These are phyloP conservation scores for Liquidambar formosana DNA, from an alignment of 164 flowering plant species.

Conservation along the genomic window DNA sequence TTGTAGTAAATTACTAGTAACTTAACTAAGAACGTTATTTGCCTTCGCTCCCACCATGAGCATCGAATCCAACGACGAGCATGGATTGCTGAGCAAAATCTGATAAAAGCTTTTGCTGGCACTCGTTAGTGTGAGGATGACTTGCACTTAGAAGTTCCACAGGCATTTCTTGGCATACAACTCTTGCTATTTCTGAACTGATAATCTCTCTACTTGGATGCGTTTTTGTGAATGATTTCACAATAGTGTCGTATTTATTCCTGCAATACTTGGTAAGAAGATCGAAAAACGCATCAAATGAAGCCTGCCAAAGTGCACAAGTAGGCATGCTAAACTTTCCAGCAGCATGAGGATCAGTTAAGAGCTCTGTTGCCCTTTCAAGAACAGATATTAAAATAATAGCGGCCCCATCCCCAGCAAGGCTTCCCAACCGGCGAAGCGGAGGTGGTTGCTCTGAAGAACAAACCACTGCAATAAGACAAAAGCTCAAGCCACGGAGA, in stretches of 20 bases:
- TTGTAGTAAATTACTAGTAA: too few relatives aligned
- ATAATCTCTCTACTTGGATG: constrained; percentile 33
- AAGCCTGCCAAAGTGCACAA: constrained; percentile 82
- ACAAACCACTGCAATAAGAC: constrained; percentile 92
- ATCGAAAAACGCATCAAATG: constrained; percentile 84
- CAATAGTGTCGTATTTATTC: constrained; percentile 70
- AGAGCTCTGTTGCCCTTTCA: constrained; percentile 78
- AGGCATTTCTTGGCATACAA: constrained; percentile 82
- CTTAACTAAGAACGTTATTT: too few relatives aligned
- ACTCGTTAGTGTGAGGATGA: constrained; percentile 86
- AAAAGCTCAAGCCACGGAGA: constrained; percentile 78
- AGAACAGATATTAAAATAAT: constrained; percentile 68
- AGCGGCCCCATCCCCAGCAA: constrained; percentile 89
- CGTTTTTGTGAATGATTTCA: constrained; percentile 55
- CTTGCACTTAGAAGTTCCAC: constrained; percentile 83
- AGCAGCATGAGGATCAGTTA: constrained; percentile 61
- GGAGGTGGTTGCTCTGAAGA: constrained; percentile 97
- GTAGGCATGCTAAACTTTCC: constrained; percentile 48
- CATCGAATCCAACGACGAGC: constrained; percentile 50
- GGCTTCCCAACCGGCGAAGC: constrained; percentile 84
- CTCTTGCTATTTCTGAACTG: constrained; percentile 62
- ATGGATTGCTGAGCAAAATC: constrained; percentile 84
- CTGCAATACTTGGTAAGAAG: constrained; percentile 80
- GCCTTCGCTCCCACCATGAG: constrained; percentile 35
- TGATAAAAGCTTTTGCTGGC: constrained; percentile 63